Base-by-base conservation (phyloP, 2,329 filamentous ascomycete species). In the Sporothrix variecibatus region DNA sequence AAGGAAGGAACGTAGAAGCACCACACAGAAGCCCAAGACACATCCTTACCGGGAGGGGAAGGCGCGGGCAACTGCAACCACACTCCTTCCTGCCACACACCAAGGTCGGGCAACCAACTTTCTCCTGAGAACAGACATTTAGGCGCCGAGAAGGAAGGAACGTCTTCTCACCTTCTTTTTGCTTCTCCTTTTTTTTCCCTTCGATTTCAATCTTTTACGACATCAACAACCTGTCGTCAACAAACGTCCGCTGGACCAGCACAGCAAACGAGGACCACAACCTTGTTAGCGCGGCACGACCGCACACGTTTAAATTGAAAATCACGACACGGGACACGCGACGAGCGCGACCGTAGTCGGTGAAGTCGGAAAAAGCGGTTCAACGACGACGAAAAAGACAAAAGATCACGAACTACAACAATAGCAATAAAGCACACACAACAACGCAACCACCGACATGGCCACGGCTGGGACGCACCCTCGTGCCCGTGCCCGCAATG, bases 401-500 rank as follows among this genome's bases (percentile, higher is more conserved):
- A 20, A 64, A 23, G 56, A 38, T n/a, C n/a, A n/a, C n/a, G n/a
- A n/a, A n/a, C n/a, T n/a, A 34, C 46, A n/a, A 9, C 26, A 12
- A n/a, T 5, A n/a, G 8, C 46, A 15, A n/a, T 20, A 43, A 20
- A 64, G 23, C 43, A 53, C 2, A 23, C 3, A 6, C 38, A 23
- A 7, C 28, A 17, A 23, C 31, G 12, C 4, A 26, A 11, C 34
- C 3, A 15, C 75, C 60, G 75, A 73, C 26, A 43, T 17, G 72
- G 60, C 49, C 26, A 60, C 64, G 17, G 62, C 31, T 11, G 49
- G 28, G 31, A 40, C 34, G 6, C 51, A 6, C 38, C 68, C n/a
- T 15, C 72, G 26, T 56, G 75, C 68, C 40, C 49, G 17, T 77
- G 77, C 46, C 76, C 76, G 5, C 74, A 75, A 34, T 77, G 77